Evolutionary conservation across 345 rosid genomes (phyloP).

Genomic region (Lumnitzera racemosa): DNA sequence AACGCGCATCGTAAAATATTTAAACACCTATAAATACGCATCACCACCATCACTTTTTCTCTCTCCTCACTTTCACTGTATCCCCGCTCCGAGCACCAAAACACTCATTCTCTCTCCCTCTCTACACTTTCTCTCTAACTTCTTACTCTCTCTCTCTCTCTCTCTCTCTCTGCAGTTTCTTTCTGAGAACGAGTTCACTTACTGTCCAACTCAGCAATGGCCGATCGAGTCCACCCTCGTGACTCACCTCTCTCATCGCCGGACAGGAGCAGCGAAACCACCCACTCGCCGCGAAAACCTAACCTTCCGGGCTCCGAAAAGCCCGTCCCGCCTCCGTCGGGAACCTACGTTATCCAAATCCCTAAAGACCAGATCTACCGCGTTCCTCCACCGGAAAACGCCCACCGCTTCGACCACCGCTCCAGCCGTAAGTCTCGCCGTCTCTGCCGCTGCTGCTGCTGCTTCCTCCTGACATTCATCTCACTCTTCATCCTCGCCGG

Average conservation of each 20-base stretch:
- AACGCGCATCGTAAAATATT: no score
- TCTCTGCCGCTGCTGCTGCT: slow-evolving; percentile 35
- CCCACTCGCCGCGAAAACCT: slow-evolving; percentile 7
- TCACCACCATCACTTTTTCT: no score
- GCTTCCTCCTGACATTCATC: slow-evolving; percentile 22
- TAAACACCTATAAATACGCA: no score
- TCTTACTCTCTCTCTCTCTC: no score
- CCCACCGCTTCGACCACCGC: slow-evolving; percentile 27
- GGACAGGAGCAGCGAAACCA: background rate
- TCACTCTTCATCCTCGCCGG: slow-evolving; percentile 36
- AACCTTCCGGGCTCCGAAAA: slow-evolving; percentile 18
- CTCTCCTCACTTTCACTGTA: no score
- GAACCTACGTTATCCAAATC: slow-evolving; percentile 22
- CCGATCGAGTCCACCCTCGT: slow-evolving; percentile 30
- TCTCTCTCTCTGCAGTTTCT: no score
- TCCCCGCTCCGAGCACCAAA: no score
- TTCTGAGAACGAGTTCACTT: no score
- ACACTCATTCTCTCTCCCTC: no score
- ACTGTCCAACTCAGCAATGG: slow-evolving; percentile 15
- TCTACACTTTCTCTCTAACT: background rate
- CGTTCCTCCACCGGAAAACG: slow-evolving; percentile 24
- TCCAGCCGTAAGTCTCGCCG: slow-evolving; percentile 26
- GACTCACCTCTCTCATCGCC: slow-evolving; percentile 10
- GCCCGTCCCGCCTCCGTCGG: slow-evolving; percentile 31
- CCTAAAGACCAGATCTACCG: slow-evolving; percentile 27